These are phyloP conservation scores for Diaporthe humulicola DNA, from an alignment of 2,329 filamentous ascomycete species.

Conservation along the genomic window DNA sequence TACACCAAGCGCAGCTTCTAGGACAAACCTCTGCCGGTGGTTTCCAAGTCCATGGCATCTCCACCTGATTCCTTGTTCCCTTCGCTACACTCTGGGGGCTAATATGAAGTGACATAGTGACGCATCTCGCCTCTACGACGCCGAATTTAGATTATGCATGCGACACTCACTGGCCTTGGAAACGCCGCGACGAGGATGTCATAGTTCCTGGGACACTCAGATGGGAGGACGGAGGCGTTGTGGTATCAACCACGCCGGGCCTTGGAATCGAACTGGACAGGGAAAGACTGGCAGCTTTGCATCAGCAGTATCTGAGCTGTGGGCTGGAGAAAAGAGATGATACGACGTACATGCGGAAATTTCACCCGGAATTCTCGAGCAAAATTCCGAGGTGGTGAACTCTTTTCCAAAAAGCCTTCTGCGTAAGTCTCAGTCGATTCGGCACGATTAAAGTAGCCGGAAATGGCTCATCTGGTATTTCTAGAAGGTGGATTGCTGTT, in stretches of 20 bases:
- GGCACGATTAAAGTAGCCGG: neutral
- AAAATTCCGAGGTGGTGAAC: conserved; percentile 51
- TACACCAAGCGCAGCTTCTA: neutral
- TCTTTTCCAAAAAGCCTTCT: too few relatives aligned
- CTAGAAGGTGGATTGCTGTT: neutral
- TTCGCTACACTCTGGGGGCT: neutral
- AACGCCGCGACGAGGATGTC: conserved; percentile 57
- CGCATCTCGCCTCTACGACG: conserved; percentile 56
- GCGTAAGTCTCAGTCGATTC: neutral
- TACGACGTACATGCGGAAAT: conserved; percentile 53
- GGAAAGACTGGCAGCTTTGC: conserved; percentile 50
- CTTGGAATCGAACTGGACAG: conserved; percentile 48
- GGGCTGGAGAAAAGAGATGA: conserved; percentile 53
- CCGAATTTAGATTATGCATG: conserved; percentile 58
- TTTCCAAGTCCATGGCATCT: neutral
- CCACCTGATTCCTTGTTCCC: neutral
- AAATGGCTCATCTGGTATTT: neutral
- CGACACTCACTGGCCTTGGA: conserved; percentile 61
- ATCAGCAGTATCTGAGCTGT: conserved; percentile 55
- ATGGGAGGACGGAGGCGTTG: conserved; percentile 42
- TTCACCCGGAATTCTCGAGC: conserved; percentile 51
- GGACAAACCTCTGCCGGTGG: too few relatives aligned
- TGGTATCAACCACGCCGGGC: neutral
- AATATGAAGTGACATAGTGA: conserved; percentile 44
- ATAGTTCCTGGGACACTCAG: conserved; percentile 52